Evolutionary conservation across 1,284 basidiomycete genomes (phyloP).

Genomic region (Stereum hirsutum): DNA sequence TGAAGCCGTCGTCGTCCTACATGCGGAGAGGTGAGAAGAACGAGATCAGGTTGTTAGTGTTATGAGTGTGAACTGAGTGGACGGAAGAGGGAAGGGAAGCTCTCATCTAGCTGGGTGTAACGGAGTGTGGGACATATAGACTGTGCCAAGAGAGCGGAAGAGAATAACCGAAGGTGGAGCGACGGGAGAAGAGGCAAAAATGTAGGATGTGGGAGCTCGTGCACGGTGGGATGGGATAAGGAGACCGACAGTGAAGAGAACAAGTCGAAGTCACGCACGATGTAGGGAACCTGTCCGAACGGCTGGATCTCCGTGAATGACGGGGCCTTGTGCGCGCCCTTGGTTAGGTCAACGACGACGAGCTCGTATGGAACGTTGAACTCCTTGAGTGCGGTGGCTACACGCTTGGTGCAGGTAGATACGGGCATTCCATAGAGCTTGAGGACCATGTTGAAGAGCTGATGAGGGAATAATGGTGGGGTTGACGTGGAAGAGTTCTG

Average conservation of each 20-base stretch:
- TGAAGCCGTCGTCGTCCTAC: conserved; percentile 16
- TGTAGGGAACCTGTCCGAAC: conserved; percentile 58
- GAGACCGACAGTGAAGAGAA: too few relatives aligned
- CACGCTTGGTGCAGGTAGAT: conserved; percentile 39
- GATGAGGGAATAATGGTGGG: too few relatives aligned
- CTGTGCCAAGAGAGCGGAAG: not conserved
- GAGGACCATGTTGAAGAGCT: conserved; percentile 41
- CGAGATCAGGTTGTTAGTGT: not conserved
- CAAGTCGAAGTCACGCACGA: conserved; percentile 33
- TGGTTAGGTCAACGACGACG: conserved; percentile 29
- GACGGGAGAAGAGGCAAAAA: too few relatives aligned
- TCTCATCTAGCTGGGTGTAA: too few relatives aligned
- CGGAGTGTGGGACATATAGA: too few relatives aligned
- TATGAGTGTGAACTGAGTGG: not conserved
- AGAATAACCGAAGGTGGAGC: too few relatives aligned
- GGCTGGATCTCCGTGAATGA: conserved; percentile 42
- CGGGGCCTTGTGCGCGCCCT: conserved; percentile 36
- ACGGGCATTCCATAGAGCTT: conserved; percentile 33
- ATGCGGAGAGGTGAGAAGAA: not conserved
- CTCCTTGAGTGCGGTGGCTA: conserved; percentile 36
- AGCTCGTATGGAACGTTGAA: conserved; percentile 44
- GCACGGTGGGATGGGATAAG: too few relatives aligned
- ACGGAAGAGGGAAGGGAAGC: not conserved
- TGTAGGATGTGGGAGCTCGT: too few relatives aligned
- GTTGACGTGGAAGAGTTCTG: too few relatives aligned